Conservation (phyloP, 192 early-diverging fungal genomes). For the Coemansia sp. region DNA sequence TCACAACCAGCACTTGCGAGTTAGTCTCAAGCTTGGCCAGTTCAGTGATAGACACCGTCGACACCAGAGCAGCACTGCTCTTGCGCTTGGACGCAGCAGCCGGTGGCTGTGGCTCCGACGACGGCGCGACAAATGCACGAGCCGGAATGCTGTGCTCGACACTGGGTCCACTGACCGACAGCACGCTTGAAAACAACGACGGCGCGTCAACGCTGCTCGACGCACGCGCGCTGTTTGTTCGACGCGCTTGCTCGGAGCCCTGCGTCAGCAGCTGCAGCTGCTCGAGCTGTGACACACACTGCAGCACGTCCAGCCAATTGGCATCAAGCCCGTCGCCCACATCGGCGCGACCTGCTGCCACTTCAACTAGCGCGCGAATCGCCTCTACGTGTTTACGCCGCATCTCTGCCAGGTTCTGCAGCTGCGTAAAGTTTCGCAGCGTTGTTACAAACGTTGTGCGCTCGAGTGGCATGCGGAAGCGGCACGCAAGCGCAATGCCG, state of each 20-base stretch:
- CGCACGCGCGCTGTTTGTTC: neutral
- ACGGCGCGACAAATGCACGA: conserved; percentile 50
- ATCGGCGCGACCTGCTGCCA: conserved; percentile 60
- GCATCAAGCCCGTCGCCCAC: conserved; percentile 66
- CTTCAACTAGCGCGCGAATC: conserved; percentile 79
- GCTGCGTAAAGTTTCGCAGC: conserved; percentile 81
- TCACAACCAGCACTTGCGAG: conserved; percentile 73
- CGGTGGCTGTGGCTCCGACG: neutral
- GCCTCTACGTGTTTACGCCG: conserved; percentile 89
- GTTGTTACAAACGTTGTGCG: conserved; percentile 90
- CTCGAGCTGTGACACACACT: conserved; percentile 84
- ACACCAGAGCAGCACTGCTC: conserved; percentile 66
- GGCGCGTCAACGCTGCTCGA: conserved; percentile 11
- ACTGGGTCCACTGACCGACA: conserved; percentile 13
- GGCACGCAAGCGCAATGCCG: conserved; percentile 75
- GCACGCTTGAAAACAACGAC: conserved; percentile 26
- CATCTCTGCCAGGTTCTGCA: conserved; percentile 83
- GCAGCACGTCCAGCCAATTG: conserved; percentile 82
- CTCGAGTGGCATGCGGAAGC: conserved; percentile 88
- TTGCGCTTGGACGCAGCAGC: neutral
- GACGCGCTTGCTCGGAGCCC: conserved; percentile 23
- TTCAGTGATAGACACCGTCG: conserved; percentile 68
- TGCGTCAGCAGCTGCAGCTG: conserved; percentile 70
- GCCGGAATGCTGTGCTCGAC: conserved; percentile 35
- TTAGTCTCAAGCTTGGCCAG: conserved; percentile 62